Conservation (phyloP, 345 rosid species). For the Eucalyptus decipiens region DNA sequence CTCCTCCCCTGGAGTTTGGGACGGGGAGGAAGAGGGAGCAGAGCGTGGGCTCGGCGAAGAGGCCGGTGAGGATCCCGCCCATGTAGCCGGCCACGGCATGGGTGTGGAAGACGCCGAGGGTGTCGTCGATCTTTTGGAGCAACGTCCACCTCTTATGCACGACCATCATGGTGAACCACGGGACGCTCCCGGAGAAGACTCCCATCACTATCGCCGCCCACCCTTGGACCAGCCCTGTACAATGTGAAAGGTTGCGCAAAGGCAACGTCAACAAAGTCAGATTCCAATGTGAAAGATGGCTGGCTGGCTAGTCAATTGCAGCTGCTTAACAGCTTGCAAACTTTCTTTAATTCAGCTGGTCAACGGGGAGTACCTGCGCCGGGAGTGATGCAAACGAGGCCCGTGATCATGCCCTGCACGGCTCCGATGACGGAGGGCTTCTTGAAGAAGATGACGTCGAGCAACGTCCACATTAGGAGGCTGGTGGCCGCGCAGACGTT, state of each 20-base stretch:
- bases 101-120: conserved; percentile 10
- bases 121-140: conserved; percentile 4
- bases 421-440: conserved; percentile 12
- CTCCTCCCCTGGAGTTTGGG: not conserved
- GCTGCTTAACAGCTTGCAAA: not conserved
- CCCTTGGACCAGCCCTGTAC: not conserved
- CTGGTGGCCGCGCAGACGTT: conserved; percentile 8
- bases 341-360: not conserved
- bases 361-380: not conserved
- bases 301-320: not conserved
- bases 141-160: conserved; percentile 4
- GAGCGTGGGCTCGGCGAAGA: conserved; percentile 2
- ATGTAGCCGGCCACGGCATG: conserved; percentile 6
- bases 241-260: not conserved
- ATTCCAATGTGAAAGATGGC: not conserved
- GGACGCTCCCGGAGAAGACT: conserved; percentile 2
- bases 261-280: not conserved
- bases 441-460: conserved; percentile 7
- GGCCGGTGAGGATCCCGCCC: conserved; percentile 5
- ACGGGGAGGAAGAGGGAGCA: not conserved
- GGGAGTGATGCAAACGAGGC: conserved; percentile 10
- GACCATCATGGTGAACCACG: conserved; percentile 7
- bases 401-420: conserved; percentile 11
- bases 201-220: conserved; percentile 12
- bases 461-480: conserved; percentile 7